Evolutionary conservation across 257 asterid genomes (phyloP).

Genomic region (Solanum tarapatanum): DNA sequence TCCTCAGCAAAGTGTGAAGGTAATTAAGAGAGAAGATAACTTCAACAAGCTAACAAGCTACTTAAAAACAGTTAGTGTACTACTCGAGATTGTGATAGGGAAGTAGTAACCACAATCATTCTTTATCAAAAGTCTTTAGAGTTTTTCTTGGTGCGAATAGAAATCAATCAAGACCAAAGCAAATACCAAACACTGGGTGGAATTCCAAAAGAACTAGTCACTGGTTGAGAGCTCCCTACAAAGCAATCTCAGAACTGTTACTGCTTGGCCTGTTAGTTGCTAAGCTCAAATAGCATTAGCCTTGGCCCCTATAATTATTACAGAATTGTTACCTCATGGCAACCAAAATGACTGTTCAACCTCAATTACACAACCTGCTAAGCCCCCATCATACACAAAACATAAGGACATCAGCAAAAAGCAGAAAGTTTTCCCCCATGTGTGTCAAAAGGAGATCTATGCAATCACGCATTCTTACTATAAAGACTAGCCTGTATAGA

Average conservation of each 20-base stretch:
- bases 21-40: not conserved
- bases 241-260: not conserved
- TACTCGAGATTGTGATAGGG: not conserved
- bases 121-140: not conserved
- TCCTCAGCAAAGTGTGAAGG: not conserved
- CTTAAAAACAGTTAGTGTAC: not conserved
- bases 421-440: not conserved
- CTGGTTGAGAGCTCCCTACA: not conserved
- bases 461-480: not conserved
- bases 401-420: not conserved
- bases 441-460: not conserved
- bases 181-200: not conserved
- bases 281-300: not conserved
- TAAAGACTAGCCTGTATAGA: not conserved
- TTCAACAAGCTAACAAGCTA: not conserved
- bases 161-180: not conserved
- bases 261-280: not conserved
- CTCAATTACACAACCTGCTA: not conserved
- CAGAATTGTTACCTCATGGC: not conserved
- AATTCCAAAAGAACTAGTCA: not conserved
- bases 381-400: not conserved
- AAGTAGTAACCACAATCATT: not conserved
- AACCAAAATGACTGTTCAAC: not conserved
- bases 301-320: not conserved
- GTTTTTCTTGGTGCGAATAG: not conserved